Evolutionary conservation across 2,329 filamentous ascomycete genomes (phyloP).

Genomic region (Cladosporium sp.): DNA sequence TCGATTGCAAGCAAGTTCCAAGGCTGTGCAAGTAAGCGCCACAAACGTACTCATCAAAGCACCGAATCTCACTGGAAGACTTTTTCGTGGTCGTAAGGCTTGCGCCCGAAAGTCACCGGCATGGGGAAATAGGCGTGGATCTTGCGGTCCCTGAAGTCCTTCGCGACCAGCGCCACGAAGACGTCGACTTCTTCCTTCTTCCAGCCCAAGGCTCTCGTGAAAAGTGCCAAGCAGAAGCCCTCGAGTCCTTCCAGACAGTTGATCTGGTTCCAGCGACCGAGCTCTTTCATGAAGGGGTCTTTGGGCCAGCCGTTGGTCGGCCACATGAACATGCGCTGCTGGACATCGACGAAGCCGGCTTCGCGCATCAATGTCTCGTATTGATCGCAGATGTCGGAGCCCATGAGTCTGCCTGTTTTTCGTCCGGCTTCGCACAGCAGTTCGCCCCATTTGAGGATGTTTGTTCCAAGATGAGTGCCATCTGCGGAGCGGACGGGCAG

Average conservation of each 20-base stretch:
- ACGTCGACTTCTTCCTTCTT: slow-evolving; percentile 46
- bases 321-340: slow-evolving; percentile 43
- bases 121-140: slow-evolving; percentile 43
- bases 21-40: background rate
- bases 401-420: slow-evolving; percentile 45
- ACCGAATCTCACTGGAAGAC: slow-evolving; percentile 9
- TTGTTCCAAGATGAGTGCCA: slow-evolving; percentile 37
- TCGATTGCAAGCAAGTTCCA: background rate
- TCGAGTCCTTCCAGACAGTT: slow-evolving; percentile 46
- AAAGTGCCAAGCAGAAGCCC: slow-evolving; percentile 44
- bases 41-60: background rate
- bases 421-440: slow-evolving; percentile 40
- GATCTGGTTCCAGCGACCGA: slow-evolving; percentile 48
- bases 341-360: slow-evolving; percentile 47
- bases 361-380: slow-evolving; percentile 43
- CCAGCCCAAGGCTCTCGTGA: slow-evolving; percentile 46
- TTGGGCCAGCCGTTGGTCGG: slow-evolving; percentile 49
- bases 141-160: slow-evolving; percentile 36
- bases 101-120: slow-evolving; percentile 39
- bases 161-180: slow-evolving; percentile 38
- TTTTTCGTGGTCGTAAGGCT: slow-evolving; percentile 25
- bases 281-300: slow-evolving; percentile 51
- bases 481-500: slow-evolving; percentile 42
- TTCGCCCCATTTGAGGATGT: slow-evolving; percentile 38
- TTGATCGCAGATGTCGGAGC: slow-evolving; percentile 39